Percentiles rank a stretch among this genome's conserved stretches.
Evolutionary conservation across 108 stramenopile species (phyloP).

Genomic region (Mayamaea pseudoterrestris): DNA sequence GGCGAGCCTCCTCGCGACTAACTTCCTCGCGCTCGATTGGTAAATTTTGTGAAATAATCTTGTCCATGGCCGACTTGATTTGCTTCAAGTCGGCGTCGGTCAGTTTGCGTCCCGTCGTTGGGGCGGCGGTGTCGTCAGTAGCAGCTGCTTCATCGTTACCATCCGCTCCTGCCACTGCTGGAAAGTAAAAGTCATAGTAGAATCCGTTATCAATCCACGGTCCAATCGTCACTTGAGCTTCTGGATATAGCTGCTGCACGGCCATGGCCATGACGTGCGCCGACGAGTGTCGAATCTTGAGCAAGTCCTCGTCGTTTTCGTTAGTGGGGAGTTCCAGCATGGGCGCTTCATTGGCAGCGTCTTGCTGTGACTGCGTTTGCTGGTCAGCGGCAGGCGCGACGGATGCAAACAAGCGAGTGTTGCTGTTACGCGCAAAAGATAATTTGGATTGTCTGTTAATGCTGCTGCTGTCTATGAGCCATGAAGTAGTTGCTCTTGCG

Average conservation of each 20-base stretch:
- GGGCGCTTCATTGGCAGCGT: neutral
- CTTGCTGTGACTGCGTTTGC: too few species aligned
- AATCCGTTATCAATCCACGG: conserved; percentile 98
- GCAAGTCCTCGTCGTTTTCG: conserved; percentile 76
- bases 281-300: conserved; percentile 88
- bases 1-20: conserved; percentile 76
- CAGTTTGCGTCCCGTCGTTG: conserved; percentile 67
- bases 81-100: conserved; percentile 74
- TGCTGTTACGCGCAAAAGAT: too few species aligned
- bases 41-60: conserved; percentile 81
- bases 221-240: conserved; percentile 93
- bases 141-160: too few species aligned
- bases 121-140: conserved; percentile 58
- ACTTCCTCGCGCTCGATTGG: conserved; percentile 87
- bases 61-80: conserved; percentile 95
- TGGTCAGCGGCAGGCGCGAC: too few species aligned
- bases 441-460: too few species aligned
- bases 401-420: too few species aligned
- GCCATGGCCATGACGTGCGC: conserved; percentile 99
- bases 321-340: conserved; percentile 82
- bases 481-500: too few species aligned
- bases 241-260: conserved; percentile 85
- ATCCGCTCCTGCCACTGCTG: too few species aligned
- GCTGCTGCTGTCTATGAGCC: too few species aligned
- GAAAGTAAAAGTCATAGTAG: conserved; percentile 94